These are phyloP conservation scores for Diaporthe batatas DNA, from an alignment of 2,329 filamentous ascomycete genomes.

Conservation along the genomic window DNA sequence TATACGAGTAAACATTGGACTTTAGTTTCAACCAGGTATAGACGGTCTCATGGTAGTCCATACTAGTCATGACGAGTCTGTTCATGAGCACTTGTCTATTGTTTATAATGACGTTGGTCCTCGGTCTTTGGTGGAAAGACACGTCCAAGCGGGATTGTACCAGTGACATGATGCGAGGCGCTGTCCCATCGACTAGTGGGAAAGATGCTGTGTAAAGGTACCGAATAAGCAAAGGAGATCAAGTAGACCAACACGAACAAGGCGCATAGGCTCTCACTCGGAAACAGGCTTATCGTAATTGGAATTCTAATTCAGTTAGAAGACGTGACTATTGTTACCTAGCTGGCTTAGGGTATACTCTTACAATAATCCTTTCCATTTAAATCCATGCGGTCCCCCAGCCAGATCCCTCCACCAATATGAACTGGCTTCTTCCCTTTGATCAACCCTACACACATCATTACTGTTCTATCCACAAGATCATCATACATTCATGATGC, in stretches of 20 bases:
- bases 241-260: background rate
- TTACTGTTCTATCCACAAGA: background rate
- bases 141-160: background rate
- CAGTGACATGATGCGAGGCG: background rate
- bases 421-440: background rate
- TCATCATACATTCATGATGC: background rate
- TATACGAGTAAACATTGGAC: background rate
- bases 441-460: background rate
- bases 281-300: background rate
- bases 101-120: background rate
- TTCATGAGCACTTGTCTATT: background rate
- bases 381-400: no score
- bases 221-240: background rate
- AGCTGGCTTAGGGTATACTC: no score
- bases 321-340: no score
- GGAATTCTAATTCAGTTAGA: no score
- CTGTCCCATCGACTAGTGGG: background rate
- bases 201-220: slow-evolving; percentile 4
- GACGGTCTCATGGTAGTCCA: background rate
- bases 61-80: background rate
- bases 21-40: background rate
- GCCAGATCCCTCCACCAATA: background rate
- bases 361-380: no score
- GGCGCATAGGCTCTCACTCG: background rate
- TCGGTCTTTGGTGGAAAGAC: background rate